Evolutionary conservation across 2,329 filamentous ascomycete genomes (phyloP), one percentile per base, ranked within the genome.

Genomic region (Xylaria arbuscula): DNA sequence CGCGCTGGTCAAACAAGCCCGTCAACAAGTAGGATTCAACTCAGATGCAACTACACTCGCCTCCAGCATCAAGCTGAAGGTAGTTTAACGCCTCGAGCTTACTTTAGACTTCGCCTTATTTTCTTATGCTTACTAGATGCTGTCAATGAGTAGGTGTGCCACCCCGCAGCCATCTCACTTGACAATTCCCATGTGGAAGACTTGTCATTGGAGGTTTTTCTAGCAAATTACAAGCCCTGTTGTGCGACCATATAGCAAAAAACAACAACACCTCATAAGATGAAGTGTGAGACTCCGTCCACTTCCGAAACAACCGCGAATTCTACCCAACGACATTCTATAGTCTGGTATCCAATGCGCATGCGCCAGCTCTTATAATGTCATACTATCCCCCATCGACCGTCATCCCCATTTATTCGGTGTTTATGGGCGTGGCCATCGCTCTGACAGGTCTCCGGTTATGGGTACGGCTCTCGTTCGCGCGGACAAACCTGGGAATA

Each of bases 401-500:
- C 55, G 69, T 71, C 1, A 71, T 71, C 8, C 69, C 66, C 47
- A 67, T 71, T 7, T 71, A 70, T 15, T 70, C 69, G 24, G 66
- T 70, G 19, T 70, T 66, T 55, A 62, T 70, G 59, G 69, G 62
- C 3, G 69, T 70, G 24, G 69, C 66, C 19, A 10, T 70, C 17
- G 54, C 60, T 9, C 60, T 70, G 24, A 70, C 69, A 13, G 69
- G n/a, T 4, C 63, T 70, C 0, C 66, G 69, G 7, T 45, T 69
- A 51, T 70, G 69, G 69, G 69, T 70, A 19, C 69, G 69, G 1
- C 62, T 65, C n/a, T 66, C 62, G 1, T 66, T 47, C 45, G 58
- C 66, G 36, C 69, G 69, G 15, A 50, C 40, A 6, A 48, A 55
- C 50, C 42, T 70, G 13, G 66, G 69, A 3, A 24, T n/a, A 0